These are phyloP conservation scores for Glycyrrhiza uralensis DNA, from an alignment of 306 rosid species.

Conservation along the genomic window DNA sequence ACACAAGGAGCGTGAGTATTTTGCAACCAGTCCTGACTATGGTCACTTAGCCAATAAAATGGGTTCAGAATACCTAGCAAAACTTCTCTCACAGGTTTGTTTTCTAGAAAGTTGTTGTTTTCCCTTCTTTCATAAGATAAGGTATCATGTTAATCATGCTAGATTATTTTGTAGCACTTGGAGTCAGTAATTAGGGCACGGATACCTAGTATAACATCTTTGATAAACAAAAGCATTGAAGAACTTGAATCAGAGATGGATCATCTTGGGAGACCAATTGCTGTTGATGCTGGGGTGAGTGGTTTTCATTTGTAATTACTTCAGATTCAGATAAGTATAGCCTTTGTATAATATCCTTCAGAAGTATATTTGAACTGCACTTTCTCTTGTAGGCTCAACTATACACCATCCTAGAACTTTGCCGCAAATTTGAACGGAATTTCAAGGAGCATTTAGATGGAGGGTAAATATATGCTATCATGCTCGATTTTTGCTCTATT, in stretches of 20 bases:
- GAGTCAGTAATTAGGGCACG: constrained; percentile 79
- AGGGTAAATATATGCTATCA: constrained; percentile 55
- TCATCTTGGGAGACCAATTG: constrained; percentile 90
- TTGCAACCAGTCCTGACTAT: constrained; percentile 88
- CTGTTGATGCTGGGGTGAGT: constrained; percentile 96
- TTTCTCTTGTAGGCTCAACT: constrained; percentile 71
- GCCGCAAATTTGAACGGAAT: constrained; percentile 91
- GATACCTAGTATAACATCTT: constrained; percentile 84
- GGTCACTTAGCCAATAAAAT: constrained; percentile 82
- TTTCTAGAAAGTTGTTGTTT: not conserved
- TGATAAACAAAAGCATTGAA: constrained; percentile 87
- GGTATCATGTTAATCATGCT: constrained; percentile 23
- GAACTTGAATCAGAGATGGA: constrained; percentile 97
- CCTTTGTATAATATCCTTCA: not conserved
- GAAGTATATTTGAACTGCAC: not conserved
- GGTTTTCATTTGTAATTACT: constrained; percentile 7
- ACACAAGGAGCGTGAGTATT: constrained; percentile 90
- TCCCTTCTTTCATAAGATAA: not conserved
- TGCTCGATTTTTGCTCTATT: constrained; percentile 3
- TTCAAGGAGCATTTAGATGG: constrained; percentile 99
- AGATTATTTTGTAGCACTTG: constrained; percentile 62
- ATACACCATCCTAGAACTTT: constrained; percentile 88
- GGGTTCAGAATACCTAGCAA: constrained; percentile 99
- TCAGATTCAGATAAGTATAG: not conserved
- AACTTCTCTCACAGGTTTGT: constrained; percentile 87